Base-by-base conservation (phyloP, 805 yeast genomes). In the Kuraishia capsulata region DNA sequence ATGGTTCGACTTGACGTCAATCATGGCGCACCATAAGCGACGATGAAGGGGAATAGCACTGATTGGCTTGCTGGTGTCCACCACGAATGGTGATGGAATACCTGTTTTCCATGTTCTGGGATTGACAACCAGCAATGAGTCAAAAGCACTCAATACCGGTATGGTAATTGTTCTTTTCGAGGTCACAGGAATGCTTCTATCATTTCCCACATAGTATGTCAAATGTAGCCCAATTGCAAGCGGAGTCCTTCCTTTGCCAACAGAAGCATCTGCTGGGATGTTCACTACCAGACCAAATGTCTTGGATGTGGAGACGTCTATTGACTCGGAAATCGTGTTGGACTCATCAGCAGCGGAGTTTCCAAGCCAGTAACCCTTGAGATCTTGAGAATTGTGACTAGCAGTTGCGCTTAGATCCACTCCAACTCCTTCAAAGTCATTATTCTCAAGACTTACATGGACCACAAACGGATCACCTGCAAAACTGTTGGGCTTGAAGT, bases 21-120 rank as follows among this genome's bases (percentile, higher is more conserved):
- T 20, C 43, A 50, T 46, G 48, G 53, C 44, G 53, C 54, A 39
- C 71, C 71, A 64, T 20, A 49, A 47, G 31, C 72, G 51, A 4
- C 54, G 44, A 20, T 63, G 64, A 23, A 52, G 51, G 3, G 66
- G 60, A 5, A 41, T 45, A 4, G 39, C 26, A 3, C 13, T 4
- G n/a, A 19, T 31, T 13, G 31, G 14, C 13, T 39, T 26, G 6
- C 13, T 18, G 9, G 16, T 28, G 26, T 30, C 45, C 29, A 42
- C 35, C 38, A 47, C 45, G 45, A 47, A 57, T 2, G 44, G 44
- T 14, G 49, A 50, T 1, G 65, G 62, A 14, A 64, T 45, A 30
- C 53, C 59, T 5, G 39, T 34, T 2, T 50, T 47, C 32, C 49
- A 39, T 2, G 55, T 31, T 18, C 59, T 45, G 13, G 71, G 71